Conservation (phyloP, 306 rosid genomes). For the Oemleria cerasiformis region DNA sequence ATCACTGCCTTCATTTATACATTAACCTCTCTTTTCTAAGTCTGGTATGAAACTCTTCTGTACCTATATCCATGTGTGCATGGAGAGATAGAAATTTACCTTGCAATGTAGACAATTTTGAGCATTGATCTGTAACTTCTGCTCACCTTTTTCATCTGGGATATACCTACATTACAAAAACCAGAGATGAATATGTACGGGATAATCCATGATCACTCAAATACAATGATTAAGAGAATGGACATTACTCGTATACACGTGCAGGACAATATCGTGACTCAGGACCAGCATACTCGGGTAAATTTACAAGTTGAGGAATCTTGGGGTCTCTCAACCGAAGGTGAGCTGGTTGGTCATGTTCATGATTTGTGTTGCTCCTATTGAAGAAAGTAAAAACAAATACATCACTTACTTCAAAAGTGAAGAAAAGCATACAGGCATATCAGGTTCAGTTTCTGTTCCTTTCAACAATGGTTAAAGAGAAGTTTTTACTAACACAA, state of each 20-base stretch:
- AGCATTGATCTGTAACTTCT: constrained; percentile 85
- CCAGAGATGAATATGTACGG: constrained; percentile 4
- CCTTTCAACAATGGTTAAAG: not conserved
- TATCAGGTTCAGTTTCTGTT: not conserved
- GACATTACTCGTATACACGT: constrained; percentile 81
- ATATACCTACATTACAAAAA: constrained; percentile 51
- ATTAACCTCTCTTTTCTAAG: not conserved
- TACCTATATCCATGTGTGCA: not conserved
- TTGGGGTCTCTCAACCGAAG: constrained; percentile 73
- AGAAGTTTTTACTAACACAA: not conserved
- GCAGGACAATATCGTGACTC: constrained; percentile 95
- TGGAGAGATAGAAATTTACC: constrained; percentile 39
- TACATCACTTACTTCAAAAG: constrained; percentile 22
- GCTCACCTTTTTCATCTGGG: constrained; percentile 55
- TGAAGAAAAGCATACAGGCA: constrained; percentile 9
- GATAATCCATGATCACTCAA: constrained; percentile 11
- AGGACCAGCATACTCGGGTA: constrained; percentile 76
- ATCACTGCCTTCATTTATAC: not conserved
- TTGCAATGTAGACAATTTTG: constrained; percentile 96
- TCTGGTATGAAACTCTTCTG: not conserved
- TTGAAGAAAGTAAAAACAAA: constrained; percentile 11
- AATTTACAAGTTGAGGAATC: constrained; percentile 68
- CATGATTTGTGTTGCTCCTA: constrained; percentile 99
- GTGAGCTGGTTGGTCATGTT: constrained; percentile 93
- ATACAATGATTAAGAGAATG: constrained; percentile 17